Evolutionary conservation across 306 rosid genomes (phyloP), one percentile per base, ranked within the genome.

Genomic region (Rosa lucieae): DNA sequence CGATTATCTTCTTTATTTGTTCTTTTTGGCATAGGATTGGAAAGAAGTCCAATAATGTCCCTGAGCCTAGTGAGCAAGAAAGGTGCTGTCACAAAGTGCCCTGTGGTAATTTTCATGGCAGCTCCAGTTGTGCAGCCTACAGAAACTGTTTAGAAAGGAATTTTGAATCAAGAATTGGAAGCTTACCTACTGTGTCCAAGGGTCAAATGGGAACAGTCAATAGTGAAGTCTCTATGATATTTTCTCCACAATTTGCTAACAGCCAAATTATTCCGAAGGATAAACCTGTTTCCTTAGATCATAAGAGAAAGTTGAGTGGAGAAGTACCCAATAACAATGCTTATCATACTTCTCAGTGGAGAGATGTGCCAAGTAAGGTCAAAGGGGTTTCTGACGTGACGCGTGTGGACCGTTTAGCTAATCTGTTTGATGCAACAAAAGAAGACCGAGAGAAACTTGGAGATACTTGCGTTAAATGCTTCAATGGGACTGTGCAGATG

Each of bases 361-460:
- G 82, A 86, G 96, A 87, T 67, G 93, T 91, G 67, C 96, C 93
- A 2, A 78, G 80, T 74, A 89, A 86, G 89, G 78, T 75, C 68
- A 87, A 86, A 80, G 85, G 76, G 76, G 81, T 73, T 72, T 78
- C 79, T 82, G 85, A 84, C 48, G 87, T 69, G 48, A 29, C 35
- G 39, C 74, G 76, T 65, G 76, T 74, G 49, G 89, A 79, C 75
- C 83, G 53, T 59, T 73, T 77, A 55, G 82, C 81, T 77, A 67
- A 76, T 66, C 53, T 73, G 67, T 74, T 86, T 66, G 86, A 84
- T 80, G 67, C 61, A 23, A 80, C 78, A 79, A 78, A 76, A 67
- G 76, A 63, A 74, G 85, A 84, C n/a, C 70, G 71, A 59, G 79
- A 75, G 62, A 87, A 82, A 75, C 49, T 10, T 80, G 83, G 49